A percentile compares a stretch with the other conserved stretches of the same genome.
These are phyloP conservation scores for Boletus nobilissimus DNA, from an alignment of 1,284 basidiomycete genomes.

Conservation along the genomic window DNA sequence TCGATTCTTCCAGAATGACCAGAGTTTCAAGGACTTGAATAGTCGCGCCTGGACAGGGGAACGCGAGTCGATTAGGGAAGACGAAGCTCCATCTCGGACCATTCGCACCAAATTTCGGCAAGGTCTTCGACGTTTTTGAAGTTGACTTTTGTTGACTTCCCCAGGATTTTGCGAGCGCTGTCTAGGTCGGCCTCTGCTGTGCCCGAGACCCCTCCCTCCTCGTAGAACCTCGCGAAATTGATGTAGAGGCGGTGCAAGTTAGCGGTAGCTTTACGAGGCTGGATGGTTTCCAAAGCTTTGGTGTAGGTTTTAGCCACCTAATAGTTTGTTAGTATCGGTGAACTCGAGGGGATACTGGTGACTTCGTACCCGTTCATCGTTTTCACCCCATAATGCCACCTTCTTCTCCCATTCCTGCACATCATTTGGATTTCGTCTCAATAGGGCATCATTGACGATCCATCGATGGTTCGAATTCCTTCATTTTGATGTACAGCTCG, in stretches of 20 bases:
- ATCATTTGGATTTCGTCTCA: constrained; percentile 96
- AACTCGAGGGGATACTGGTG: background rate
- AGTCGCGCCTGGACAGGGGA: constrained; percentile 86
- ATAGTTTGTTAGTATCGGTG: constrained; percentile 13
- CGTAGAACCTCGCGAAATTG: constrained; percentile 98
- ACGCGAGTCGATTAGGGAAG: constrained; percentile 52
- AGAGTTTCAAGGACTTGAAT: constrained; percentile 98
- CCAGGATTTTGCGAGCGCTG: constrained; percentile 90
- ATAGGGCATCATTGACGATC: constrained; percentile 97
- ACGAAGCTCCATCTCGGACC: constrained; percentile 98
- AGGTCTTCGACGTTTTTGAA: constrained; percentile 98
- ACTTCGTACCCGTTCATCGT: constrained; percentile 84
- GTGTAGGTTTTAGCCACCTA: constrained; percentile 94
- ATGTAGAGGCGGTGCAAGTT: constrained; percentile 93
- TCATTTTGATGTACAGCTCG: constrained; percentile 91
- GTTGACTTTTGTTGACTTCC: constrained; percentile 91
- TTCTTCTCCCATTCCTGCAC: constrained; percentile 99
- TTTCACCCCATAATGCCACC: constrained; percentile 91
- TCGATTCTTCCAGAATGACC: constrained; percentile 99
- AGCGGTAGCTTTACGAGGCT: constrained; percentile 90
- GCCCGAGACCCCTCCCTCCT: constrained; percentile 87
- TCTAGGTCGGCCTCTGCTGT: constrained; percentile 85
- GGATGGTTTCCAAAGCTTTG: constrained; percentile 88
- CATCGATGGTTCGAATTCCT: constrained; percentile 94
- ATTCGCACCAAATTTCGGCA: constrained; percentile 99